Percentiles rank a stretch among this genome's conserved stretches.
These are phyloP conservation scores for Pyricularia sp. DNA, from an alignment of 2,329 filamentous ascomycete species.

Conservation along the genomic window DNA sequence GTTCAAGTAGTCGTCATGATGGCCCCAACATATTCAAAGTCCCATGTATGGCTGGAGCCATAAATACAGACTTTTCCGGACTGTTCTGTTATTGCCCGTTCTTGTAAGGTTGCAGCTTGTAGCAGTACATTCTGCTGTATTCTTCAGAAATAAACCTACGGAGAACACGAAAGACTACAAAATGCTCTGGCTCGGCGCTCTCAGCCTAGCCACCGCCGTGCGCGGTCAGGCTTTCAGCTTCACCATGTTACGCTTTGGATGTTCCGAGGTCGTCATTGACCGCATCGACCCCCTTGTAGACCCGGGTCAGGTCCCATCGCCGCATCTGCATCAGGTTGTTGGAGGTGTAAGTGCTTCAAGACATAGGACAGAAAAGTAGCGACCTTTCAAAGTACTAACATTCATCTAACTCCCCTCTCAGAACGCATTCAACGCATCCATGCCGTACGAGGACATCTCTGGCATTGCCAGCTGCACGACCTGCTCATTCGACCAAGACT, in stretches of 20 bases:
- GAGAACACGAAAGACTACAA: neutral
- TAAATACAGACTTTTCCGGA: neutral
- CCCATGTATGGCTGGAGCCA: neutral
- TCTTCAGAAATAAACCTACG: neutral
- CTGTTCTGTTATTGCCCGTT: neutral
- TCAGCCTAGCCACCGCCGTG: neutral
- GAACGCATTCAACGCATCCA: constrained; percentile 18
- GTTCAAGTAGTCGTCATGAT: neutral
- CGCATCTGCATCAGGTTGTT: constrained; percentile 1
- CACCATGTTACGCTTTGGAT: constrained; percentile 4
- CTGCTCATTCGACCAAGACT: constrained; percentile 23
- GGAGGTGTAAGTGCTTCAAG: neutral
- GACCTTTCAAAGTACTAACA: neutral
- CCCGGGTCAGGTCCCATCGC: neutral
- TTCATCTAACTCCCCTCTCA: no score
- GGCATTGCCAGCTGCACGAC: constrained; percentile 14
- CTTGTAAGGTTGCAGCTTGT: neutral
- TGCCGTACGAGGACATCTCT: constrained; percentile 16
- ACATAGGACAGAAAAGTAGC: neutral
- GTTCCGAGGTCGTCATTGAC: constrained; percentile 3
- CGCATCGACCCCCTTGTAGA: constrained; percentile 1
- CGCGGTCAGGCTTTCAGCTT: neutral
- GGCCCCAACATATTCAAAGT: neutral
- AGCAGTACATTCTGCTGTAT: neutral
- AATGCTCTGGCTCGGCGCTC: neutral